Evolutionary conservation across 129 eudicot genomes (phyloP), one percentile per base, ranked within the genome.

Genomic region (Flaveria linearis): DNA sequence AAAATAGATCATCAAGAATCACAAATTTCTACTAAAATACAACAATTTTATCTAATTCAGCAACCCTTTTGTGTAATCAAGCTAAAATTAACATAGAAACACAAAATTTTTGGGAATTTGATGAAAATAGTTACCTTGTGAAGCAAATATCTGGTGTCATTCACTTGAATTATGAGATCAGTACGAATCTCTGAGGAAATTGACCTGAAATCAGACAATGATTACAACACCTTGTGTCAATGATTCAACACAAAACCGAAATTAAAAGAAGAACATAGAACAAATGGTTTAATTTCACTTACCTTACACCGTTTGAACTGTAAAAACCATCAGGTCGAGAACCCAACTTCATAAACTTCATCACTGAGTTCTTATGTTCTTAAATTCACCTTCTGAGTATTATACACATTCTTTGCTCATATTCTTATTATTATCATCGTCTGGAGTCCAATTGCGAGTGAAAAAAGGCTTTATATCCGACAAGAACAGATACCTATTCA

Each of bases 301-400:
- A 91, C 99, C 97, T 89, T 62, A 91, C 90, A 86, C 87, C 87
- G 70, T 91, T 92, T 67, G 87, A 76, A 49, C 86, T 94, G 74
- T 82, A 86, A 86, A 94, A 94, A 82, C 94, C 90, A 82, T 94
- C 97, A 39, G 97, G 92, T 11, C 88, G 74, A 58, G 92, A 87
- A 64, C 99, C 97, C 82, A 91, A 91, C 80, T 94, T 94, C 99
- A 94, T 94, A 68, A 94, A 94, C 97, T 94, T 94, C 99, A 94
- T 94, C 50, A 69, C 81, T 69, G 52, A 76, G 25, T 50, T 50
- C 76, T 39, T 46, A 78, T 49, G 74, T 57, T 23, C 39, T 60
- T 73, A 26, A 20, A 20, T 67, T 55, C 75, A 55, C 63, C 69
- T 73, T 80, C 17, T 65, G 52, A 65, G 13, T 25, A 57, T 22